A percentile compares a stretch with the other conserved stretches of the same genome.
phyloP scores from a whole-genome alignment of 345 rosid genomes.

The Angophora floribunda region DNA sequence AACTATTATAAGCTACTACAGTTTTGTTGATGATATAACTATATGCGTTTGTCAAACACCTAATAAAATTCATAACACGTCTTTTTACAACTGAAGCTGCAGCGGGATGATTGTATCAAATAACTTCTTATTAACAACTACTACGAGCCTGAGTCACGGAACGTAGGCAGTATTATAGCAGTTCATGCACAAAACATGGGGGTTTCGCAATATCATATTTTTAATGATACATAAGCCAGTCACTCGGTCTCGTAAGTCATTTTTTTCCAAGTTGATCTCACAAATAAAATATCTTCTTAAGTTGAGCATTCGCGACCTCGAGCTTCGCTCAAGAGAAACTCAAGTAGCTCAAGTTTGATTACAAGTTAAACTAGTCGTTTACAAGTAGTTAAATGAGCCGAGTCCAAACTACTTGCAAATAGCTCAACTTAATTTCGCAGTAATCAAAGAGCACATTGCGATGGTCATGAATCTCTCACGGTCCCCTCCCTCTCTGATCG shows the following conservation, averaged over 20 bases:
- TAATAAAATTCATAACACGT: not conserved
- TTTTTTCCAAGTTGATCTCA: not conserved
- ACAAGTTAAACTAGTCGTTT: not conserved
- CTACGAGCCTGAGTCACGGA: not conserved
- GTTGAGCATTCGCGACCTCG: not conserved
- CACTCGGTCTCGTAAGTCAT: not conserved
- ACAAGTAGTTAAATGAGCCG: not conserved
- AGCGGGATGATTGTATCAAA: not conserved
- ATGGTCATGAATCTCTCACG: not conserved
- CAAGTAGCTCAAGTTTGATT: not conserved
- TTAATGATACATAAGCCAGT: not conserved
- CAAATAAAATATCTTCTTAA: not conserved
- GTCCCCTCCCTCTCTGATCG: not conserved
- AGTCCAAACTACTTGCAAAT: not conserved
- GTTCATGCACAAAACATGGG: not conserved
- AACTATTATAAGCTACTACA: not conserved
- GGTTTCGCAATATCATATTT: not conserved
- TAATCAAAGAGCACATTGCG: not conserved
- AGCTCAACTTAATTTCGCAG: not conserved
- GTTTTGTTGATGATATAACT: not conserved
- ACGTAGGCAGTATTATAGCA: not conserved
- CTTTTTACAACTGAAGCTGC: not conserved
- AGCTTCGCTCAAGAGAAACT: not conserved
- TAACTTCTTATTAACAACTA: not conserved
- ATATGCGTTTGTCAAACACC: not conserved